These are phyloP conservation scores for Orobanche coerulescens DNA, from an alignment of 257 asterid genomes.

Conservation along the genomic window DNA sequence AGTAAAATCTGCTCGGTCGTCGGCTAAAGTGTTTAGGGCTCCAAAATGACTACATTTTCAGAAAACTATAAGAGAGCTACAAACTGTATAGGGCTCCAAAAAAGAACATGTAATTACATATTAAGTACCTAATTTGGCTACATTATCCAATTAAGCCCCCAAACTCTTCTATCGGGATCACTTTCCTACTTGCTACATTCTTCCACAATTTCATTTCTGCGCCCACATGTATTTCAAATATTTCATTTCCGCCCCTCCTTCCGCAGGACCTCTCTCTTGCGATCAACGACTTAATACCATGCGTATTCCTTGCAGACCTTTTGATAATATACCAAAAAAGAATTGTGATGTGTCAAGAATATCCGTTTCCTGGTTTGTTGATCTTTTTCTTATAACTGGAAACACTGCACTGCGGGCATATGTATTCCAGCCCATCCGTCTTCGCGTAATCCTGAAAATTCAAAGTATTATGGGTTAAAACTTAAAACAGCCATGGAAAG, in stretches of 20 bases:
- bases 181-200: constrained; percentile 23
- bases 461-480: not conserved
- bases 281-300: constrained; percentile 9
- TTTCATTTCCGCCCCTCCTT: constrained; percentile 17
- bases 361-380: constrained; percentile 62
- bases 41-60: constrained; percentile 5
- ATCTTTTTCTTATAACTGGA: constrained; percentile 76
- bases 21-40: too few relatives aligned
- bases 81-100: constrained; percentile 21
- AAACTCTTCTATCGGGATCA: constrained; percentile 21
- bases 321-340: constrained; percentile 3
- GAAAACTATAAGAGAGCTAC: constrained; percentile 29
- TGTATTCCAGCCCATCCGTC: constrained; percentile 97
- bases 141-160: constrained; percentile 24
- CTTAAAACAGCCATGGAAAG: not conserved
- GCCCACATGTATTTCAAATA: constrained; percentile 17
- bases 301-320: not conserved
- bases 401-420: constrained; percentile 95
- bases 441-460: constrained; percentile 86
- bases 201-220: constrained; percentile 21
- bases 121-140: constrained; percentile 24
- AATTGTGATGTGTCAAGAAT: constrained; percentile 36
- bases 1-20: too few relatives aligned
- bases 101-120: constrained; percentile 34
- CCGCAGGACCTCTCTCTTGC: constrained; percentile 16